Evolutionary conservation across 2,329 filamentous ascomycete genomes (phyloP).

Genomic region (Westerdykella aurantiaca): DNA sequence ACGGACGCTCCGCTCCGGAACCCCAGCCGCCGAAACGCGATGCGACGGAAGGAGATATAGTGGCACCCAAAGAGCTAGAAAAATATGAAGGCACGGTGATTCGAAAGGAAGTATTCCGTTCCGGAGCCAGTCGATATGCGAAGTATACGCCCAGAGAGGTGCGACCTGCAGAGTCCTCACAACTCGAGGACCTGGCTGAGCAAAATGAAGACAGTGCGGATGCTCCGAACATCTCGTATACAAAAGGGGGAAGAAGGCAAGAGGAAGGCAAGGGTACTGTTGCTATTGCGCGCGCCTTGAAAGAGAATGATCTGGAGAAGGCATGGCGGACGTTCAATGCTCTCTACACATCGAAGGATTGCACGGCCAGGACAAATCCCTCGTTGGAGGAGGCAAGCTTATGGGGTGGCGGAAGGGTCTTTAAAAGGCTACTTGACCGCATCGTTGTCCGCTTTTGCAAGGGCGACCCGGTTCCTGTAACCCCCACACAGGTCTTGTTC

Average conservation of each 20-base stretch:
- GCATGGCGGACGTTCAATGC: conserved; percentile 27
- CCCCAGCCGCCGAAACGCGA: neutral
- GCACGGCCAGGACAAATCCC: conserved; percentile 23
- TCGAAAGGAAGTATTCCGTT: no score
- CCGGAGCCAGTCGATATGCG: neutral
- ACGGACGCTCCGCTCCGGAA: neutral
- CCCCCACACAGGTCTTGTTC: conserved; percentile 23
- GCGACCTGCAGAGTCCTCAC: no score
- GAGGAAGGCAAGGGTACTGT: no score
- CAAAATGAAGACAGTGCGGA: no score
- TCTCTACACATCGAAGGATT: conserved; percentile 25
- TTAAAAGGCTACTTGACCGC: conserved; percentile 13
- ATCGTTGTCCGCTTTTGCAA: conserved; percentile 15
- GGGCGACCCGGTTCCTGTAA: conserved; percentile 5
- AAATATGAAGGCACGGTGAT: no score
- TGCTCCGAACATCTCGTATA: no score
- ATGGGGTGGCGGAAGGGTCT: conserved; percentile 17
- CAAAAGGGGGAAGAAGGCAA: no score
- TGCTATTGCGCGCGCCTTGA: conserved; percentile 1
- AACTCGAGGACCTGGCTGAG: no score
- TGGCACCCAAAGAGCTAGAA: no score
- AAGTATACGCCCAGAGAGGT: neutral
- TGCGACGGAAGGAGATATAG: neutral
- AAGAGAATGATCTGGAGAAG: conserved; percentile 4
- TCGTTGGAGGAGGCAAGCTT: conserved; percentile 14